These are phyloP conservation scores for Zygnema circumcarinatum DNA, from an alignment of 139 green algal genomes.

Conservation along the genomic window DNA sequence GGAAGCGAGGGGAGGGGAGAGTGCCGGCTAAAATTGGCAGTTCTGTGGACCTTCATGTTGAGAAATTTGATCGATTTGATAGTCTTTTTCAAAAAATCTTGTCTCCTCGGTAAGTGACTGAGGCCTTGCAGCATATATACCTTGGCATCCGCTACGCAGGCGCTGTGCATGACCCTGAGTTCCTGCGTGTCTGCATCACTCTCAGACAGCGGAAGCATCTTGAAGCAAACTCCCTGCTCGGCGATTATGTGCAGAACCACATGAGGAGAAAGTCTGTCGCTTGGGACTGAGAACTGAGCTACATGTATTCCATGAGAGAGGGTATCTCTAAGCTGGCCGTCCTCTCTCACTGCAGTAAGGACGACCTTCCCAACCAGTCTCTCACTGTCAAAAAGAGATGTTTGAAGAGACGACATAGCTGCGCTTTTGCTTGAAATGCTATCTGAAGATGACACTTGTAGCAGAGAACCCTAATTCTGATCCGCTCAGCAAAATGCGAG, in stretches of 20 bases:
- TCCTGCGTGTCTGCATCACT: conserved; percentile 12
- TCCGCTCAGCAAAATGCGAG: too few species aligned
- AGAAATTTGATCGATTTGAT: background rate
- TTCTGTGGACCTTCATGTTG: background rate
- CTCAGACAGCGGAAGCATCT: conserved; percentile 13
- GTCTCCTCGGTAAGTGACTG: background rate
- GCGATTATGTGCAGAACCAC: conserved; percentile 55
- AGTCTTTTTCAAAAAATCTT: background rate
- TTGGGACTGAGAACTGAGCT: conserved; percentile 20
- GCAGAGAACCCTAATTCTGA: too few species aligned
- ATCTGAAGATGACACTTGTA: too few species aligned
- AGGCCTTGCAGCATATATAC: background rate
- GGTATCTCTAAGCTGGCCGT: background rate
- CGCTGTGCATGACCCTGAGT: conserved; percentile 36
- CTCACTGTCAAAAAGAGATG: too few species aligned
- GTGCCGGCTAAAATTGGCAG: background rate
- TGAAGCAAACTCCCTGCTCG: conserved; percentile 42
- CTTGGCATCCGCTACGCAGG: conserved; percentile 51
- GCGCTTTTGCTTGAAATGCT: too few species aligned
- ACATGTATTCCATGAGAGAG: conserved; percentile 33
- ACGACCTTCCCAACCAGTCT: background rate
- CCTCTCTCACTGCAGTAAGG: background rate
- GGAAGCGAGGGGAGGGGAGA: background rate
- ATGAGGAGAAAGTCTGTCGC: conserved; percentile 42
- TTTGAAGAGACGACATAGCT: too few species aligned